phyloP scores from a whole-genome alignment of 352 stramenopile species.

The Phytophthora meadii region DNA sequence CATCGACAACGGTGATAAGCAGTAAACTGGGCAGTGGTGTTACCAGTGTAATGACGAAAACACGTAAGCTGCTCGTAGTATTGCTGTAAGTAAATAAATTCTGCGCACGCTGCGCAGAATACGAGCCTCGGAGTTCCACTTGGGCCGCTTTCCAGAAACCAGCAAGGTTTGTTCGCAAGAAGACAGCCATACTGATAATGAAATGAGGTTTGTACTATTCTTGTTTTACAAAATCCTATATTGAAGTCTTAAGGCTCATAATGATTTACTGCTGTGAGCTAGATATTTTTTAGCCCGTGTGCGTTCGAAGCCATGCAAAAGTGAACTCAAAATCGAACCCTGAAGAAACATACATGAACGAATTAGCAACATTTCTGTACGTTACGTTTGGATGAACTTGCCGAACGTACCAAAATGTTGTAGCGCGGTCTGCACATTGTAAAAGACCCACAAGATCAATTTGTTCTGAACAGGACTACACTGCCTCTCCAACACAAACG shows the following conservation, averaged over 20 bases:
- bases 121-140: neutral
- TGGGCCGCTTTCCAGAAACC: neutral
- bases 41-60: too few species aligned
- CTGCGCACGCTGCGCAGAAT: neutral
- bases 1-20: too few species aligned
- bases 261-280: too few species aligned
- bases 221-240: too few species aligned
- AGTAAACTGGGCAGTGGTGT: too few species aligned
- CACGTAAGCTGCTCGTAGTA: too few species aligned
- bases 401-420: constrained; percentile 32
- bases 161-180: neutral
- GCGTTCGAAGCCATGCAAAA: constrained; percentile 14
- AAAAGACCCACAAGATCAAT: constrained; percentile 48
- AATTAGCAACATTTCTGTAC: neutral
- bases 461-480: constrained; percentile 35
- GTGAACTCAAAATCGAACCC: constrained; percentile 18
- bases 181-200: too few species aligned
- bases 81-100: neutral
- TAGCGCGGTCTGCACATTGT: constrained; percentile 32
- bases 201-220: too few species aligned
- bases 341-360: neutral
- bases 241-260: too few species aligned
- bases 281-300: neutral
- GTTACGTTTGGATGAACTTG: too few species aligned
- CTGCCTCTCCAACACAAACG: constrained; percentile 47